These are phyloP conservation scores for Xylaria castorea DNA, from an alignment of 495 filamentous ascomycete species.

Conservation along the genomic window DNA sequence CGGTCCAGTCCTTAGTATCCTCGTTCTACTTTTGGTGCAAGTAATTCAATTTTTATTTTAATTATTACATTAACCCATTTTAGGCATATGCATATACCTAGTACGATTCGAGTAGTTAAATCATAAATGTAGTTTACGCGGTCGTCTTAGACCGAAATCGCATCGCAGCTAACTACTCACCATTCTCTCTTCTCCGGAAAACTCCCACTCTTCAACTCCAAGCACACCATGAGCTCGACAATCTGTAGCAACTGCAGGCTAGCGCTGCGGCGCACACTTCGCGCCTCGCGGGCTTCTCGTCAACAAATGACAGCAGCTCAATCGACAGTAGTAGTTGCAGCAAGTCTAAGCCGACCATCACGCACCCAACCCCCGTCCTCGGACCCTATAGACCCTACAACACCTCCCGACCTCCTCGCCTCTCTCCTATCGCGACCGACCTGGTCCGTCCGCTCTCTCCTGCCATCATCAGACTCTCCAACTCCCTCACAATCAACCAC, in stretches of 20 bases:
- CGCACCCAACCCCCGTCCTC: conserved; percentile 27
- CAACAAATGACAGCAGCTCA: neutral
- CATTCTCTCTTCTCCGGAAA: neutral
- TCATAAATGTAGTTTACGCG: neutral
- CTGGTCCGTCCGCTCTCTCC: conserved; percentile 85
- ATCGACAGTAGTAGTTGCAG: conserved; percentile 7
- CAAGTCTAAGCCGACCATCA: conserved; percentile 29
- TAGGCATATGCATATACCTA: neutral
- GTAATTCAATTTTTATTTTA: neutral
- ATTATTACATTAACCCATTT: neutral
- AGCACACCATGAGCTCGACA: conserved; percentile 35
- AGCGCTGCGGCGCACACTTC: conserved; percentile 29
- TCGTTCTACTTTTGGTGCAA: neutral
- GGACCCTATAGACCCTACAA: conserved; percentile 13
- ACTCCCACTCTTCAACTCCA: conserved; percentile 23
- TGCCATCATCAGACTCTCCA: conserved; percentile 56
- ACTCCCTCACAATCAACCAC: conserved; percentile 45
- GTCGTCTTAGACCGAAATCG: neutral
- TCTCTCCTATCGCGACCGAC: conserved; percentile 70
- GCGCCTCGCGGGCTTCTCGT: conserved; percentile 10
- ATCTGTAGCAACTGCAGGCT: conserved; percentile 34
- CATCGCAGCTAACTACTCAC: neutral
- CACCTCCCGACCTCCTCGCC: conserved; percentile 19
- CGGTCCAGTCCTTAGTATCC: neutral
- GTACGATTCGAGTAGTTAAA: neutral